Conservation (phyloP, 768 basidiomycete genomes). For the Dendrothele bispora region DNA sequence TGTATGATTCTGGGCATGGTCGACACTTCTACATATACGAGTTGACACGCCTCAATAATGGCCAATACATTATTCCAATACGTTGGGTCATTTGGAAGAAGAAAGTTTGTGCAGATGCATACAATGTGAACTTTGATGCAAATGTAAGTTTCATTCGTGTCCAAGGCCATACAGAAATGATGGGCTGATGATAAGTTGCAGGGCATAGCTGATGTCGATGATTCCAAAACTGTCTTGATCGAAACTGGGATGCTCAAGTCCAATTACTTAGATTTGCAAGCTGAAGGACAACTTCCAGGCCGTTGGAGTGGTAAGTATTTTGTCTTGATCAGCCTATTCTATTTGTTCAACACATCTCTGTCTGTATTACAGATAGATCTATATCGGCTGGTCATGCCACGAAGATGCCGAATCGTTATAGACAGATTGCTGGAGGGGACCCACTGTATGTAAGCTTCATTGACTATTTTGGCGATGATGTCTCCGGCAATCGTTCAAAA, state of each 20-base stretch:
- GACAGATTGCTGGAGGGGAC: constrained; percentile 3
- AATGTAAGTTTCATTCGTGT: background rate
- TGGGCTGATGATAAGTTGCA: background rate
- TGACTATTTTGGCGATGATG: constrained; percentile 22
- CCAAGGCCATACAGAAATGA: background rate
- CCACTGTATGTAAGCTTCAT: constrained; percentile 6
- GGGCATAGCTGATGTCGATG: background rate
- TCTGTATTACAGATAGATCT: background rate
- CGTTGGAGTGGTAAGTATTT: background rate
- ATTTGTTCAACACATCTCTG: background rate
- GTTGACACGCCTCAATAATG: constrained; percentile 11
- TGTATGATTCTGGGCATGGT: constrained; percentile 6
- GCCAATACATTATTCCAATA: constrained; percentile 16
- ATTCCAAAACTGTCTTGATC: background rate
- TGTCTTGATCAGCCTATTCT: background rate
- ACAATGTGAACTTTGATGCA: constrained; percentile 1
- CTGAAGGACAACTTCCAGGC: background rate
- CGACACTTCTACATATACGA: constrained; percentile 20
- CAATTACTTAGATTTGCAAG: background rate
- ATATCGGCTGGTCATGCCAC: background rate
- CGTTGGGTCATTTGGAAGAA: constrained; percentile 14
- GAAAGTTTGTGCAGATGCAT: constrained; percentile 8
- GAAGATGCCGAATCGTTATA: constrained; percentile 12
- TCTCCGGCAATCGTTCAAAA: constrained; percentile 29
- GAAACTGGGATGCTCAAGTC: background rate